Conservation (phyloP, 2,329 filamentous ascomycete genomes). For the Cyclaneusma minus region DNA sequence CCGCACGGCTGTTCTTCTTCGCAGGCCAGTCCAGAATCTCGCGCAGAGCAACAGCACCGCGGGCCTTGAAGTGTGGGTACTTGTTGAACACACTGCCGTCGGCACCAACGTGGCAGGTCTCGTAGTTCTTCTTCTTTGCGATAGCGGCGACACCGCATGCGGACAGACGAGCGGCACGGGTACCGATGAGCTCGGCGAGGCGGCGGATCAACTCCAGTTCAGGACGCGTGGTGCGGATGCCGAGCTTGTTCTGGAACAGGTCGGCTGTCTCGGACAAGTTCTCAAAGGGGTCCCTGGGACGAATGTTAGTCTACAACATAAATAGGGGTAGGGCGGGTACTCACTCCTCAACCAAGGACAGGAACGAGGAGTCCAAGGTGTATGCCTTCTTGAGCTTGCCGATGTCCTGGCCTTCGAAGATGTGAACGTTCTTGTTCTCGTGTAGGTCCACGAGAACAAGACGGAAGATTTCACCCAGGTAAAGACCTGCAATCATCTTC, state of each 20-base stretch:
- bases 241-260: constrained; percentile 62
- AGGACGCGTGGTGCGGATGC: constrained; percentile 51
- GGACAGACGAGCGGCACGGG: constrained; percentile 80
- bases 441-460: constrained; percentile 74
- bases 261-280: constrained; percentile 83
- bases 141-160: constrained; percentile 93
- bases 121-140: constrained; percentile 86
- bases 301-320: constrained; percentile 8
- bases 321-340: constrained; percentile 15
- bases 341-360: constrained; percentile 80
- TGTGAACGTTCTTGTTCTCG: constrained; percentile 55
- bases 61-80: constrained; percentile 93
- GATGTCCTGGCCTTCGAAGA: constrained; percentile 78
- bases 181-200: constrained; percentile 86
- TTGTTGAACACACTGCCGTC: constrained; percentile 99
- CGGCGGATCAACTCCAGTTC: constrained; percentile 85
- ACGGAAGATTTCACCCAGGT: constrained; percentile 89
- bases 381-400: constrained; percentile 72
- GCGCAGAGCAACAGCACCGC: constrained; percentile 74
- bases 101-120: constrained; percentile 82
- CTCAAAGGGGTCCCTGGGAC: constrained; percentile 73
- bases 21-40: constrained; percentile 93
- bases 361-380: constrained; percentile 81
- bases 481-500: constrained; percentile 94
- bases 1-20: constrained; percentile 51